phyloP scores from a whole-genome alignment of 139 green algal genomes.

The Medakamo hakoo region DNA sequence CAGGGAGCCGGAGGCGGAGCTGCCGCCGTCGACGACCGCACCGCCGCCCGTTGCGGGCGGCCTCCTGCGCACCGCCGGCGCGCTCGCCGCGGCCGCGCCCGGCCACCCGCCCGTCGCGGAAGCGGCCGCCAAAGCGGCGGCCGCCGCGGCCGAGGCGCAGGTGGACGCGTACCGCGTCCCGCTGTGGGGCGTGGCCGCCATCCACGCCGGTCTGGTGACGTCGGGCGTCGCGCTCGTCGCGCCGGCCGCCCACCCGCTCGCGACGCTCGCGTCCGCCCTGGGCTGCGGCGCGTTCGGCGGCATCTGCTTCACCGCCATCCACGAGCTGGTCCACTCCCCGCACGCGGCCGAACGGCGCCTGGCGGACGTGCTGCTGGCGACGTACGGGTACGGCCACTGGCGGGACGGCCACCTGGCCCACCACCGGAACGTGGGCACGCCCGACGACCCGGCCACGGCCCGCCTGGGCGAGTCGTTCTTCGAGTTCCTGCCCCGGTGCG shows the following conservation, averaged over 20 bases:
- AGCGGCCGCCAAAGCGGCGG: too few relatives aligned
- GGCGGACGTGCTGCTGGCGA: slow-evolving; percentile 19
- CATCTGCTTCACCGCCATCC: slow-evolving; percentile 22
- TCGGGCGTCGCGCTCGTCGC: slow-evolving; percentile 7
- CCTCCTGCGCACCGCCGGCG: too few relatives aligned
- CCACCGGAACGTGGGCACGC: slow-evolving; percentile 29
- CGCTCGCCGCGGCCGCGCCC: too few relatives aligned
- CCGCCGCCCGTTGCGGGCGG: too few relatives aligned
- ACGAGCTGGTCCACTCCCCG: slow-evolving; percentile 25
- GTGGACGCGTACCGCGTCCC: slow-evolving; percentile 7
- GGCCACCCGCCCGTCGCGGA: too few relatives aligned
- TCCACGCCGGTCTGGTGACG: slow-evolving; percentile 13
- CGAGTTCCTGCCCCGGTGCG: slow-evolving; percentile 24
- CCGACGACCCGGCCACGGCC: slow-evolving; percentile 27
- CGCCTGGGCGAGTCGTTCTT: slow-evolving; percentile 31
- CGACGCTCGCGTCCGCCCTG: not conserved
- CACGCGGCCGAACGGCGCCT: slow-evolving; percentile 13
- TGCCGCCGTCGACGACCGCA: too few relatives aligned
- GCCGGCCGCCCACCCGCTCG: not conserved
- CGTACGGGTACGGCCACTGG: slow-evolving; percentile 37
- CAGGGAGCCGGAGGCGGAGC: not conserved
- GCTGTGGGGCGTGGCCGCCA: slow-evolving; percentile 9
- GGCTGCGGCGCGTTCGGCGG: slow-evolving; percentile 7
- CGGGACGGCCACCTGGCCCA: slow-evolving; percentile 25
- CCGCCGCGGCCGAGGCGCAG: not conserved